Percentiles rank a stretch among this genome's conserved stretches.
Conservation (phyloP, 2,329 filamentous ascomycete genomes). For the Diaporthe sp. region DNA sequence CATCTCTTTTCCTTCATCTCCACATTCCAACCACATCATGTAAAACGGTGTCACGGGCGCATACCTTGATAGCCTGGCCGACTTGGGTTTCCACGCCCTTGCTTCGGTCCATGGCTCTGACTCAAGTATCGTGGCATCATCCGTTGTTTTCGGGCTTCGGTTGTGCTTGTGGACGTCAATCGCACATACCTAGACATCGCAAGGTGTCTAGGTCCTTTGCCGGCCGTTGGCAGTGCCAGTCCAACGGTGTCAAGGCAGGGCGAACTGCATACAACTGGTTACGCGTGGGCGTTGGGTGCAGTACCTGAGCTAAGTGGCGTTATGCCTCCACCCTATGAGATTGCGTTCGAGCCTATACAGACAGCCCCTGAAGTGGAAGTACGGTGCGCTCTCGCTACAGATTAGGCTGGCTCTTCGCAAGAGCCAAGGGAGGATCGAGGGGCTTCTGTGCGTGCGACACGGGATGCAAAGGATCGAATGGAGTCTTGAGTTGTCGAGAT, state of each 20-base stretch:
- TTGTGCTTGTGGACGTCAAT: background rate
- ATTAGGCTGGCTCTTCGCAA: background rate
- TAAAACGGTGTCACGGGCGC: background rate
- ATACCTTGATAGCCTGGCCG: background rate
- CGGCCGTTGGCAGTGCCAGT: background rate
- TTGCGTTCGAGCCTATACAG: background rate
- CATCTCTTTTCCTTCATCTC: background rate
- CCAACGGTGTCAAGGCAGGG: background rate
- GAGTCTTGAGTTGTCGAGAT: background rate
- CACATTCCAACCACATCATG: background rate
- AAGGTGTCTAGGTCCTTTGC: background rate
- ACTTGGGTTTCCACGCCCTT: background rate
- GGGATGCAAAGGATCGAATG: conserved; percentile 4
- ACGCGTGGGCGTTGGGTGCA: background rate
- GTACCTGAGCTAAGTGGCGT: background rate
- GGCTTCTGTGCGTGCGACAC: background rate
- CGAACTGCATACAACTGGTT: background rate
- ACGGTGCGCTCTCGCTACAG: background rate
- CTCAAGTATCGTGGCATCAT: background rate
- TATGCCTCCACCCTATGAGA: background rate
- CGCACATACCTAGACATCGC: background rate
- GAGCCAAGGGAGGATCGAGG: background rate
- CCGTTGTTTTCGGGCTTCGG: background rate
- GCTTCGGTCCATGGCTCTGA: background rate
- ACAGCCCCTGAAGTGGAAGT: background rate